Percentiles rank a stretch among this genome's conserved stretches.
phyloP scores from a whole-genome alignment of 163 green algal genomes.

The Coccomyxa subellipsoidea region DNA sequence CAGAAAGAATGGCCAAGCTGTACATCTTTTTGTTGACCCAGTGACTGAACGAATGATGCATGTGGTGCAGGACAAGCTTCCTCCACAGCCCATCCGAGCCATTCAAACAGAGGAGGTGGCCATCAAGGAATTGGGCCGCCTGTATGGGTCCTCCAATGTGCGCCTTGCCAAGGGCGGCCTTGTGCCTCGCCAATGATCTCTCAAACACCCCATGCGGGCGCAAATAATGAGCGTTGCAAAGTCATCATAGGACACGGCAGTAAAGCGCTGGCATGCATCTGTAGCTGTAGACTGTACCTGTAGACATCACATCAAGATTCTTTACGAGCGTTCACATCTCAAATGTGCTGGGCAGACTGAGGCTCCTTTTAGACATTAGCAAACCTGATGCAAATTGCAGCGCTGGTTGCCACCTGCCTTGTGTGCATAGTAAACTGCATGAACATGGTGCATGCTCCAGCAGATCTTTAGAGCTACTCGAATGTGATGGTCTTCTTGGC shows the following conservation, averaged over 20 bases:
- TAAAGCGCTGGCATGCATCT: not conserved
- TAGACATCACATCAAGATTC: not conserved
- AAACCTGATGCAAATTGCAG: not conserved
- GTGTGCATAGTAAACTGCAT: too few relatives aligned
- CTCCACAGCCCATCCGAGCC: slow-evolving; percentile 12
- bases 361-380: not conserved
- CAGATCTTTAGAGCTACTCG: too few relatives aligned
- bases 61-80: slow-evolving; percentile 22
- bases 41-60: too few relatives aligned
- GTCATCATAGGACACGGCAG: too few relatives aligned
- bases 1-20: too few relatives aligned
- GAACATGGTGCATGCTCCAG: too few relatives aligned
- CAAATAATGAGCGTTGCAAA: too few relatives aligned
- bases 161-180: not conserved
- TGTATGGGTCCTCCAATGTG: slow-evolving; percentile 3
- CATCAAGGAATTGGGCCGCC: slow-evolving; percentile 18
- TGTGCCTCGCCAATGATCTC: not conserved
- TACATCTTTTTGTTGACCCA: too few relatives aligned
- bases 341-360: not conserved
- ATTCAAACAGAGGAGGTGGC: slow-evolving; percentile 28
- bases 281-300: not conserved
- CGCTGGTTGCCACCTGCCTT: not conserved
- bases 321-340: not conserved
- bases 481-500: too few relatives aligned
- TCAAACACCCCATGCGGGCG: too few relatives aligned